These are phyloP conservation scores for Amaranthus cruentus DNA, from an alignment of 148 eudicot genomes.

Conservation along the genomic window DNA sequence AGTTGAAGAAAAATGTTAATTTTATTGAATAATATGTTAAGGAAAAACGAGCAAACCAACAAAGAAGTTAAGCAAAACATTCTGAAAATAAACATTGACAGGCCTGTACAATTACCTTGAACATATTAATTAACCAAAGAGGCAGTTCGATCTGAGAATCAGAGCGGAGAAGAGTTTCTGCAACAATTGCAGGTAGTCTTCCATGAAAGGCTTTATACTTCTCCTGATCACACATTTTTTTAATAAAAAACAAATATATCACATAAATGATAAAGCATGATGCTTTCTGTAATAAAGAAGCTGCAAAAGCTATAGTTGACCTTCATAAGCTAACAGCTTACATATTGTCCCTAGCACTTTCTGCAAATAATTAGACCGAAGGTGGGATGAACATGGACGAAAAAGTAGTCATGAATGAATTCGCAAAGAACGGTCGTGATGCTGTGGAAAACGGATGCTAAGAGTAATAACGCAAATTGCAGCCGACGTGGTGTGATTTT, in stretches of 20 bases:
- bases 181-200: slow-evolving; percentile 81
- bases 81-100: background rate
- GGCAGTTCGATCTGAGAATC: slow-evolving; percentile 92
- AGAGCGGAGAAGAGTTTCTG: slow-evolving; percentile 80
- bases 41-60: background rate
- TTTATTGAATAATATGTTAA: background rate
- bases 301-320: background rate
- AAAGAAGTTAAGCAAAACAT: background rate
- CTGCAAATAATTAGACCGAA: background rate
- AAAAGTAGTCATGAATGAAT: too few relatives aligned
- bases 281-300: background rate
- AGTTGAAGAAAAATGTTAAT: background rate
- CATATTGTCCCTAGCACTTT: background rate
- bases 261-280: background rate
- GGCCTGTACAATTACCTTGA: slow-evolving; percentile 56
- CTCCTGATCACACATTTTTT: slow-evolving; percentile 40
- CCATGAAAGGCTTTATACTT: slow-evolving; percentile 67
- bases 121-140: slow-evolving; percentile 83
- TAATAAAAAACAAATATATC: background rate
- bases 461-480: too few relatives aligned
- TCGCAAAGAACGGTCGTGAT: too few relatives aligned
- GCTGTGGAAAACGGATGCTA: too few relatives aligned
- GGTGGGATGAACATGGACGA: background rate
- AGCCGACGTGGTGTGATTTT: too few relatives aligned
- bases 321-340: background rate